Percentiles rank a stretch among this genome's conserved stretches.
phyloP scores from a whole-genome alignment of 202 grass and related monocot genomes.

The Digitaria exilis region DNA sequence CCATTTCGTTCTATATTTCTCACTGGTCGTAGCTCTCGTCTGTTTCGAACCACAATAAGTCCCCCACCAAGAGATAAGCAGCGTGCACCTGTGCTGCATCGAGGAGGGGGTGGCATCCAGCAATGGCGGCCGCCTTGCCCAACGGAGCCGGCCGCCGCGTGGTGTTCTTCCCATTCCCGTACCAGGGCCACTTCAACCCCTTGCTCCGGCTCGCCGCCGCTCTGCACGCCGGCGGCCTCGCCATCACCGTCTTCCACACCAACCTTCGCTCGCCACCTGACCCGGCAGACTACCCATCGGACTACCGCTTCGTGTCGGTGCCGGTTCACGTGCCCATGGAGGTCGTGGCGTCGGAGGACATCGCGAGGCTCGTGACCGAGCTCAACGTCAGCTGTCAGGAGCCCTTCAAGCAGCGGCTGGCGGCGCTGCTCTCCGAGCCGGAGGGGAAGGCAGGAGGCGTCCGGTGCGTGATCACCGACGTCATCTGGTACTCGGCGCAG shows the following conservation, averaged over 20 bases:
- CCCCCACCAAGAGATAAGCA: neutral
- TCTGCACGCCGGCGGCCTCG: conserved; percentile 42
- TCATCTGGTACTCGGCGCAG: neutral
- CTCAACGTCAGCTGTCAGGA: neutral
- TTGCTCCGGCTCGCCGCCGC: conserved; percentile 51
- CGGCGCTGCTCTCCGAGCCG: neutral
- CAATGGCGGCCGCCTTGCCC: neutral
- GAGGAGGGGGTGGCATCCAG: no score
- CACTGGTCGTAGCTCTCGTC: neutral
- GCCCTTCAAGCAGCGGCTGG: conserved; percentile 38
- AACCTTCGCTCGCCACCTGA: conserved; percentile 17
- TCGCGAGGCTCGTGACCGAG: neutral
- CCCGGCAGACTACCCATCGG: neutral
- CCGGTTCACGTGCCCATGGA: neutral
- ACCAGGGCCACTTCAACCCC: conserved; percentile 69
- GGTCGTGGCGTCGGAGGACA: neutral
- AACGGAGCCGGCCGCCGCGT: neutral
- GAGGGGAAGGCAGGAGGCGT: neutral
- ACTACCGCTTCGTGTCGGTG: conserved; percentile 27
- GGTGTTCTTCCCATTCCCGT: conserved; percentile 46
- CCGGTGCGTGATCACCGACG: conserved; percentile 47
- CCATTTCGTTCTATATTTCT: neutral
- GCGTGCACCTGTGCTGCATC: neutral
- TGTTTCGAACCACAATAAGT: neutral
- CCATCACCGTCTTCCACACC: conserved; percentile 45